Evolutionary conservation across 805 yeast genomes (phyloP), one percentile per base, ranked within the genome.

Genomic region (Saccharomycopsis fodiens): DNA sequence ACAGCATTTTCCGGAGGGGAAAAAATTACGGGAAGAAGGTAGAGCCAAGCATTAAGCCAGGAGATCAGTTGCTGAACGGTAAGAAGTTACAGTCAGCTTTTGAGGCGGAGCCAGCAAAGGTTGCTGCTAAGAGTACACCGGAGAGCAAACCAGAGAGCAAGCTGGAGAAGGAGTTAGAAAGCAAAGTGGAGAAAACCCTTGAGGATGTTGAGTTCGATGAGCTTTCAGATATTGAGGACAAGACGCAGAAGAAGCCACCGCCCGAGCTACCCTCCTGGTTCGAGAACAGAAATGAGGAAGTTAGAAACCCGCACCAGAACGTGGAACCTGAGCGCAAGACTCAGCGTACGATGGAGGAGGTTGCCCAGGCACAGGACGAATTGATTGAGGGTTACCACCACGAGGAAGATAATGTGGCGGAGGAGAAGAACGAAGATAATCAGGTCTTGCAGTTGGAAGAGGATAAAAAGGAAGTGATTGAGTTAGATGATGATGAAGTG

Each of bases 231-330:
- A n/a, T n/a, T n/a, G n/a, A n/a, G n/a, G n/a, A n/a, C n/a, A n/a
- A n/a, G n/a, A n/a, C n/a, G n/a, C n/a, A n/a, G n/a, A n/a, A n/a
- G n/a, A 44, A 45, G 23, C 54, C 51, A 6, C 46, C 30, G 17
- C 53, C 45, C 23, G 60, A 60, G 37, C 47, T 54, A 15, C 68
- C 68, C 3, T 44, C 54, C 13, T 63, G 68, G 68, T 63, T 63
- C 45, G 52, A 45, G n/a, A 29, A 25, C 44, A 6, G 39, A 34
- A 3, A 27, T 36, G 16, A 44, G 8, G 20, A 7, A 15, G 7
- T 32, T 17, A 32, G 15, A 19, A 32, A 32, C 12, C 20, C 36
- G 20, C 20, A 32, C 12, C 15, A 17, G 8, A 32, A 32, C 15
- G 20, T 10, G 15, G 19, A 15, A 7, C 20, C 36, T 15, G 15